Percentiles rank a stretch among this genome's conserved stretches.
Evolutionary conservation across 208 protist genomes (phyloP).

Genomic region (Vickermania spadyakhi): DNA sequence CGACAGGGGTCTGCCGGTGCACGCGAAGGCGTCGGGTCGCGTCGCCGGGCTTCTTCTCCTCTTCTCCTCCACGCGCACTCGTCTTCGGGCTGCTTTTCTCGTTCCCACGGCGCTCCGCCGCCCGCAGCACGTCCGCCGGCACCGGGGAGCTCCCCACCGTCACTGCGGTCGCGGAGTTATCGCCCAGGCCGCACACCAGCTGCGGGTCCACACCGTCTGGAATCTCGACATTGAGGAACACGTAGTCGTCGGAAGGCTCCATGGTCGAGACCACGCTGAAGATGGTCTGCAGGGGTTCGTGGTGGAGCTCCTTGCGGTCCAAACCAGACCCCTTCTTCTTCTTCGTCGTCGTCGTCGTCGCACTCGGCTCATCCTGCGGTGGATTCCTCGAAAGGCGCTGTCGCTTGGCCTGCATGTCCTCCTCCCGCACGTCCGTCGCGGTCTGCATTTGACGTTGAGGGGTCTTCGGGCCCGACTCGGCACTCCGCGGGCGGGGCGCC

Average conservation of each 20-base stretch:
- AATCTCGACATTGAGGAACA: background rate
- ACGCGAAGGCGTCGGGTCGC: slow-evolving; percentile 36
- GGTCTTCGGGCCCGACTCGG: background rate
- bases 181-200: slow-evolving; percentile 1
- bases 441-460: background rate
- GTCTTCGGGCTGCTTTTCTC: background rate
- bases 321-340: background rate
- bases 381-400: background rate
- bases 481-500: background rate
- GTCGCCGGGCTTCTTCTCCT: no score
- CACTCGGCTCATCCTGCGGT: no score
- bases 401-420: background rate
- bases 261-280: background rate
- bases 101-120: background rate
- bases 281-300: background rate
- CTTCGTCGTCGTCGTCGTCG: no score
- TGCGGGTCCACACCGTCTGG: background rate
- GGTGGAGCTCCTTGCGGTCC: background rate
- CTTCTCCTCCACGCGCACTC: background rate
- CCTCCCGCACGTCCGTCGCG: background rate
- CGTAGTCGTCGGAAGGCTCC: background rate
- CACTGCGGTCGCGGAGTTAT: slow-evolving; percentile 4
- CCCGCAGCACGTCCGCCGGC: background rate
- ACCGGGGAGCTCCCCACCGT: background rate
- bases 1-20: slow-evolving; percentile 29